Evolutionary conservation across 2,329 filamentous ascomycete genomes (phyloP), one percentile per base, ranked within the genome.

Genomic region (Acarospora socialis): DNA sequence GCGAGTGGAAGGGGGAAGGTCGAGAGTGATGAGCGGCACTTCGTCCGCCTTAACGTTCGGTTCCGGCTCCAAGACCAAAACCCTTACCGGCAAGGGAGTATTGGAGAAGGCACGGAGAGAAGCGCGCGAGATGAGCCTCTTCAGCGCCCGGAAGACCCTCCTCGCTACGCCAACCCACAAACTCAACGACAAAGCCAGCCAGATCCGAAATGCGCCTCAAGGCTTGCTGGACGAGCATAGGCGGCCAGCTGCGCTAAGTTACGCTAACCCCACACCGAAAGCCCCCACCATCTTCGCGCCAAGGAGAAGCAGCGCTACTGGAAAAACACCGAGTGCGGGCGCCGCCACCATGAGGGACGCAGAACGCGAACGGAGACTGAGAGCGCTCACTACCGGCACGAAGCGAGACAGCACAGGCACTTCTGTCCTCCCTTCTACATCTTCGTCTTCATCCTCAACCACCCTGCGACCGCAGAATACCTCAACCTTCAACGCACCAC

Each of bases 81-180:
- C 59, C 19, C 59, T 56, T 19, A 62, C 57, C 13, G 64, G 63
- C 17, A 59, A 67, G 34, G 66, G 62, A 37, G 60, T 75, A 30
- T 59, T 77, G 44, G 59, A 61, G 33, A 70, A 65, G 41, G 67
- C 70, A 14, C 61, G 63, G 26, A 60, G 68, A 28, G 68, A 77
- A 44, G 67, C 66, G 4, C 61, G 57, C 28, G 66, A 73, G 42
- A 66, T 72, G 25, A 57, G 55, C 32, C 49, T 57, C 2, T 58
- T 57, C 25, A 43, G 46, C 7, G 45, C 47, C 4, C 44, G 48
- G 17, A 56, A 50, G 31, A 52, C 55, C 24, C 58, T 58, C 30
- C 39, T 60, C 8, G 48, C 52, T 3, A 45, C 54, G 17, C 59
- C 59, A 13, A 61, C 54, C 3, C 54, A 61, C 37, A 48, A 55